A percentile compares a stretch with the other conserved stretches of the same genome.
Evolutionary conservation across 164 flowering plant genomes (phyloP).

Genomic region (Aristolochia californica): DNA sequence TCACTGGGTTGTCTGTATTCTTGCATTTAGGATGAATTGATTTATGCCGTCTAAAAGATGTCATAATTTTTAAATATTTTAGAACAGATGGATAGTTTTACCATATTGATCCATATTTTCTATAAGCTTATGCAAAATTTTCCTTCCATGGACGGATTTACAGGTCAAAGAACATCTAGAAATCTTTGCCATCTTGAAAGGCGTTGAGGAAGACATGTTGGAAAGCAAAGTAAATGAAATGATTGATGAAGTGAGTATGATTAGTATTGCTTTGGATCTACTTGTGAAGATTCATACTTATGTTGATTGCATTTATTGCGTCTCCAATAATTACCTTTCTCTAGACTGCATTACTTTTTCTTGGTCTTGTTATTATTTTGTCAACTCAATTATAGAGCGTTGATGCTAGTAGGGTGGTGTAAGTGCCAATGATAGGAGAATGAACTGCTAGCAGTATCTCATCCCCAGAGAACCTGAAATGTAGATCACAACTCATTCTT

Average conservation of each 20-base stretch:
- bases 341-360: not conserved
- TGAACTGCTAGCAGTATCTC: too few species aligned
- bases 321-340: not conserved
- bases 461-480: too few species aligned
- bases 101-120: not conserved
- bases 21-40: too few species aligned
- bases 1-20: not conserved
- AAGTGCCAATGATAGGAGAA: too few species aligned
- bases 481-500: too few species aligned
- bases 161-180: conserved; percentile 98
- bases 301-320: not conserved
- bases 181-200: conserved; percentile 78
- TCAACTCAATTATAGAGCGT: not conserved
- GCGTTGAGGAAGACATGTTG: conserved; percentile 59
- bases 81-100: too few species aligned
- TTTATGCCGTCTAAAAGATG: too few species aligned
- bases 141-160: not conserved
- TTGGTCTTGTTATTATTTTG: not conserved
- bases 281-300: not conserved
- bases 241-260: conserved; percentile 70
- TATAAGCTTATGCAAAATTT: not conserved
- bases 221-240: conserved; percentile 55
- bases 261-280: conserved; percentile 7
- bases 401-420: too few species aligned
- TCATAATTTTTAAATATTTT: too few species aligned